A percentile compares a stretch with the other conserved stretches of the same genome.
phyloP scores from a whole-genome alignment of 768 basidiomycete species.

The Daedalea quercina region DNA sequence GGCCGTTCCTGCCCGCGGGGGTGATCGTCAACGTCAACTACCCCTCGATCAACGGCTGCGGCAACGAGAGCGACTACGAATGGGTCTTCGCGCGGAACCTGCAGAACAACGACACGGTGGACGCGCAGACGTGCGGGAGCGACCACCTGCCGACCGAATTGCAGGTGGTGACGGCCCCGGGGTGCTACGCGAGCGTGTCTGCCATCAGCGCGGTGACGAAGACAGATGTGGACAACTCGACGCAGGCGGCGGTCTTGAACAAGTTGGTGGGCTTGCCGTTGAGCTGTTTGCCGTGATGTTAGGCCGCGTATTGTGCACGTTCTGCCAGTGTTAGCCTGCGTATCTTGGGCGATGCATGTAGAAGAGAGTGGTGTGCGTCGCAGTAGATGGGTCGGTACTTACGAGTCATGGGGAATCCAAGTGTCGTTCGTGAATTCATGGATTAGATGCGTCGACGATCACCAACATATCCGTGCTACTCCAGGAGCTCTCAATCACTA shows the following conservation, averaged over 20 bases:
- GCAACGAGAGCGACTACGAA: slow-evolving; percentile 17
- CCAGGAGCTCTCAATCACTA: no score
- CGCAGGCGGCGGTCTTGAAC: slow-evolving; percentile 32
- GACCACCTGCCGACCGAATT: slow-evolving; percentile 26
- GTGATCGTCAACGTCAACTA: slow-evolving; percentile 32
- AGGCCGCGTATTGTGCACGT: no score
- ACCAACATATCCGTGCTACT: no score
- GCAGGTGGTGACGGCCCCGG: slow-evolving; percentile 24
- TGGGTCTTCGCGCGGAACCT: slow-evolving; percentile 28
- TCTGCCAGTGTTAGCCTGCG: no score
- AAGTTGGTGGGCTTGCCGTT: slow-evolving; percentile 26
- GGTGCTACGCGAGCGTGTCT: slow-evolving; percentile 39
- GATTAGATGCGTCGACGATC: no score
- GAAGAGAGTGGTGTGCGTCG: no score
- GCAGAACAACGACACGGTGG: slow-evolving; percentile 17
- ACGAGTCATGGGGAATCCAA: no score
- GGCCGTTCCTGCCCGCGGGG: slow-evolving; percentile 25
- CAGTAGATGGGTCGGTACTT: no score
- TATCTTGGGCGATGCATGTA: no score
- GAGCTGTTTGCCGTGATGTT: slow-evolving; percentile 3
- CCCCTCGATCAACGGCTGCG: slow-evolving; percentile 23
- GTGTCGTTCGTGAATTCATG: no score
- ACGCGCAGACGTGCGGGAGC: slow-evolving; percentile 26
- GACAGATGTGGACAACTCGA: slow-evolving; percentile 32
- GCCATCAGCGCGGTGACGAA: slow-evolving; percentile 33